Evolutionary conservation across 2,329 filamentous ascomycete species (phyloP).

Genomic region (Paraconiothyrium sp.): DNA sequence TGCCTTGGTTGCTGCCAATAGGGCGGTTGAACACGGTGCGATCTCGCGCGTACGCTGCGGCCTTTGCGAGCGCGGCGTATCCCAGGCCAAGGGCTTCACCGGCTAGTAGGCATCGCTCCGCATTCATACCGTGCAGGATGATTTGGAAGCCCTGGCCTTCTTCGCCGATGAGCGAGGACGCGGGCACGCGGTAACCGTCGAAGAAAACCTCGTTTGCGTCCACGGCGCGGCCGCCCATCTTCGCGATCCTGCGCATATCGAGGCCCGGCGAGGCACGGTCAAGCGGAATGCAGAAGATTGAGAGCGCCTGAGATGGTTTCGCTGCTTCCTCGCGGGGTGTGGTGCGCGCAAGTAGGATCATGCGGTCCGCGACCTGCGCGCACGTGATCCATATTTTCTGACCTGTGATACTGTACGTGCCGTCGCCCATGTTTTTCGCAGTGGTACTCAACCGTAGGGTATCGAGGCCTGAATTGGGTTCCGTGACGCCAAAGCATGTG

Average conservation of each 20-base stretch:
- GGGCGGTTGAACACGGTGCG: slow-evolving; percentile 64
- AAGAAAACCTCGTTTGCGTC: slow-evolving; percentile 92
- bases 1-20: slow-evolving; percentile 69
- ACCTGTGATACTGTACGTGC: slow-evolving; percentile 73
- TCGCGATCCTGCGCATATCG: slow-evolving; percentile 76
- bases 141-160: slow-evolving; percentile 83
- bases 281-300: slow-evolving; percentile 82
- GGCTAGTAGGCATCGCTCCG: slow-evolving; percentile 63
- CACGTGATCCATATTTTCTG: slow-evolving; percentile 93
- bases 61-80: slow-evolving; percentile 67
- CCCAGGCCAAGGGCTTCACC: slow-evolving; percentile 83
- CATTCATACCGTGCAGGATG: slow-evolving; percentile 62
- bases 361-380: slow-evolving; percentile 82
- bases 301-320: slow-evolving; percentile 79
- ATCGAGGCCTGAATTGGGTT: slow-evolving; percentile 81
- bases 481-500: slow-evolving; percentile 59
- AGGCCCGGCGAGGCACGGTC: slow-evolving; percentile 69
- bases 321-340: slow-evolving; percentile 72
- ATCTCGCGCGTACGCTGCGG: slow-evolving; percentile 59
- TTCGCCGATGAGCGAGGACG: slow-evolving; percentile 71
- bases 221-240: slow-evolving; percentile 85
- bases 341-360: slow-evolving; percentile 83
- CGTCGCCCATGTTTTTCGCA: slow-evolving; percentile 66
- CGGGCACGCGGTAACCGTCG: slow-evolving; percentile 76
- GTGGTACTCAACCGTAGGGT: slow-evolving; percentile 75